Evolutionary conservation across 305 asterid genomes (phyloP).

Genomic region (Fraxinus velutina): DNA sequence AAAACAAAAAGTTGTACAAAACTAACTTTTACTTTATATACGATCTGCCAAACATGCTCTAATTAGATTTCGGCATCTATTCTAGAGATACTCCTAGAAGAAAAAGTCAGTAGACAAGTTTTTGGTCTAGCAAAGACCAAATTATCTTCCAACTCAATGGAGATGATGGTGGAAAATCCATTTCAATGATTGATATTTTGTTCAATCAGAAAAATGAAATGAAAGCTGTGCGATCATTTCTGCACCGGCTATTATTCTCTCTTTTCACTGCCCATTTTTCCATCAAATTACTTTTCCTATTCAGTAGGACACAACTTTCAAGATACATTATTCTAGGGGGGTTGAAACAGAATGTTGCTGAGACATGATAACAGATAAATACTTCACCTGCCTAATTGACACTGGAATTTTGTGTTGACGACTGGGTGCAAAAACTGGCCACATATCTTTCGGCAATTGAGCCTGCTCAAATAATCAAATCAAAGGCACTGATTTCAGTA

Average conservation of each 20-base stretch:
- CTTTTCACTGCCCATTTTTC: not conserved
- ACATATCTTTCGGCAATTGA: constrained; percentile 88
- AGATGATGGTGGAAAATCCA: constrained; percentile 13
- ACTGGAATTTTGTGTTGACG: constrained; percentile 74
- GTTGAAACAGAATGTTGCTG: constrained; percentile 13
- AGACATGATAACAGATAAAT: constrained; percentile 15
- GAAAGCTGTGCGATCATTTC: constrained; percentile 15
- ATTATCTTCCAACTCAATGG: not conserved
- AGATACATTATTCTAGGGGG: constrained; percentile 2
- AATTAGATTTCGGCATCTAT: constrained; percentile 14
- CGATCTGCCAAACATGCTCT: not conserved
- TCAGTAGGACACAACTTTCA: constrained; percentile 4
- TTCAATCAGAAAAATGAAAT: constrained; percentile 13
- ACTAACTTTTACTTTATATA: not conserved
- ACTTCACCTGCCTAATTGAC: constrained; percentile 78
- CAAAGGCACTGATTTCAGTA: constrained; percentile 18
- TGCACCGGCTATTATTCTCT: constrained; percentile 18
- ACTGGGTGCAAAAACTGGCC: constrained; percentile 72
- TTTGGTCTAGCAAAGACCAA: not conserved
- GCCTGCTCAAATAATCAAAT: constrained; percentile 53
- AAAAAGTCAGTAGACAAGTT: constrained; percentile 4
- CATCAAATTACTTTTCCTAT: constrained; percentile 11
- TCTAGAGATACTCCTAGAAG: constrained; percentile 7
- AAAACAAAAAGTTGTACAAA: not conserved
- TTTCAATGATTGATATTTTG: constrained; percentile 18